These are phyloP conservation scores for Croton laevigatus DNA, from an alignment of 441 rosid genomes.

Conservation along the genomic window DNA sequence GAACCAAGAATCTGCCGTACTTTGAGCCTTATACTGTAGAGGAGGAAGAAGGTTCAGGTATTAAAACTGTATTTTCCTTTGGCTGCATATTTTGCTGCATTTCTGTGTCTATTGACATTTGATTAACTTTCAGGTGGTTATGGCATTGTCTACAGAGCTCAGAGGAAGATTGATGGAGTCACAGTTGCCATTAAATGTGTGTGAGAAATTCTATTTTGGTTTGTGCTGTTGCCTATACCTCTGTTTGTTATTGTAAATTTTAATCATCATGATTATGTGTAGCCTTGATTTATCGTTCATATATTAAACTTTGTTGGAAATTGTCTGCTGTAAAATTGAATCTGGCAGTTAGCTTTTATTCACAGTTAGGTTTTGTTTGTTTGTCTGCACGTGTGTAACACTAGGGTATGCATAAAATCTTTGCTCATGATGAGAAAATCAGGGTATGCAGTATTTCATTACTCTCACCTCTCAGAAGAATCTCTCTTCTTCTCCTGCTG, in stretches of 20 bases:
- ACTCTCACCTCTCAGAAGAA: background rate
- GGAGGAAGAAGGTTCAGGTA: slow-evolving; percentile 93
- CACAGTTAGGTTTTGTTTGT: too few species aligned
- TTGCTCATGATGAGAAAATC: background rate
- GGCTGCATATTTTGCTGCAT: slow-evolving; percentile 1
- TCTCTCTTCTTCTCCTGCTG: background rate
- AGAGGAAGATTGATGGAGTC: slow-evolving; percentile 61
- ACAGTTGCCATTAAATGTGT: slow-evolving; percentile 88
- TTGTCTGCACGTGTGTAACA: too few species aligned
- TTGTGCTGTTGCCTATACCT: background rate
- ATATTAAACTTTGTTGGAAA: background rate
- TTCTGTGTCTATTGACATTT: background rate
- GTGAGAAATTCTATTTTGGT: slow-evolving; percentile 25
- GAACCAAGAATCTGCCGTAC: slow-evolving; percentile 46
- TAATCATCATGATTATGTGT: background rate
- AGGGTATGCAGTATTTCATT: background rate
- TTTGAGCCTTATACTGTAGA: slow-evolving; percentile 72
- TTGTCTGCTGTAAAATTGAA: background rate
- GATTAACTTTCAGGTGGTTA: slow-evolving; percentile 74
- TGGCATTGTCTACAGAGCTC: slow-evolving; percentile 84
- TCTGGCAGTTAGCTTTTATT: background rate
- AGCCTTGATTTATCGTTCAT: background rate
- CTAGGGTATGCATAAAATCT: too few species aligned
- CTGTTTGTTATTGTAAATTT: background rate
- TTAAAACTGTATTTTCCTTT: slow-evolving; percentile 10